Percentiles rank a stretch among this genome's conserved stretches.
These are phyloP conservation scores for slime mould (Dictyostelium discoideum) DNA, from an alignment of 78 protist species.

Conservation along the genomic window DNA sequence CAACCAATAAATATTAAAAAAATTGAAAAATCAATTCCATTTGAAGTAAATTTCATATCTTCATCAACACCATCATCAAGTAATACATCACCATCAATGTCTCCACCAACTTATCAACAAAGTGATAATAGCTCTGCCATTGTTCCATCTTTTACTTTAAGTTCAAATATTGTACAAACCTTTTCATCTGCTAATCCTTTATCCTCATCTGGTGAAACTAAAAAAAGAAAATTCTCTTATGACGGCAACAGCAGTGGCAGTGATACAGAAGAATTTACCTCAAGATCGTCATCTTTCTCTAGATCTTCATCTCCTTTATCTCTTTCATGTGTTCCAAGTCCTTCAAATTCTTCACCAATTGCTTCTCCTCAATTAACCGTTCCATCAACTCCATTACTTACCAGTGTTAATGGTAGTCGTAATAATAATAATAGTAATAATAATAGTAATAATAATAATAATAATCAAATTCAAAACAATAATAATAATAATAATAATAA, in stretches of 20 bases:
- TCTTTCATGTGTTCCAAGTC: conserved; percentile 6
- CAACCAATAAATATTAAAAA: neutral
- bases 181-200: neutral
- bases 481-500: neutral
- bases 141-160: neutral
- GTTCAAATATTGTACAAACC: neutral
- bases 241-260: neutral
- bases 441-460: neutral
- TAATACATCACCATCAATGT: neutral
- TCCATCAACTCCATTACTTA: conserved; percentile 22
- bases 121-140: neutral
- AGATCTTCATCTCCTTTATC: neutral
- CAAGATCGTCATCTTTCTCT: neutral
- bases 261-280: neutral
- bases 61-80: neutral
- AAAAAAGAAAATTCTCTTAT: neutral
- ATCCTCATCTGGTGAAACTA: neutral
- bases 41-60: neutral
- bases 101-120: neutral
- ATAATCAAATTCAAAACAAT: neutral
- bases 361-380: conserved; percentile 2
- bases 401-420: neutral
- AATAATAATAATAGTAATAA: no score
- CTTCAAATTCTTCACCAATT: neutral
- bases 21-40: neutral